Conservation (phyloP, 805 yeast species). For the Wickerhamiella domercqiae region DNA sequence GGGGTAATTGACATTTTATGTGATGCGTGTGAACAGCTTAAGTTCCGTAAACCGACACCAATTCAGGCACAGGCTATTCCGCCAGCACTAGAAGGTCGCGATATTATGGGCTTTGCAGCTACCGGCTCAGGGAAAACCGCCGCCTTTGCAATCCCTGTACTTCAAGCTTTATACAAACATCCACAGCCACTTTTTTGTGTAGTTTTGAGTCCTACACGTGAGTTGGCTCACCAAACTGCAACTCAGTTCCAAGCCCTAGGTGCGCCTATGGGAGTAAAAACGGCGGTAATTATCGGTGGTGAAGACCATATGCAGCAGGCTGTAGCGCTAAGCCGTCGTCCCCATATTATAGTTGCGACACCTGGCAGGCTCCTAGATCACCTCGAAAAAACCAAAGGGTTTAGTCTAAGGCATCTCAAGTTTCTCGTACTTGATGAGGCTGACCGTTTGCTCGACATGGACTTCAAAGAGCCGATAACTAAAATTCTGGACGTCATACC, state of each 20-base stretch:
- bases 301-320: conserved; percentile 98
- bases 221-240: conserved; percentile 46
- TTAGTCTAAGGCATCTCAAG: conserved; percentile 59
- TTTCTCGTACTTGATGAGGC: conserved; percentile 94
- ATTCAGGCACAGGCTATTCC: conserved; percentile 88
- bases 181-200: conserved; percentile 81
- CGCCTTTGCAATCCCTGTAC: conserved; percentile 90
- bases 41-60: conserved; percentile 76
- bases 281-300: conserved; percentile 88
- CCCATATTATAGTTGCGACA: conserved; percentile 89
- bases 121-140: conserved; percentile 98
- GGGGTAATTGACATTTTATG: conserved; percentile 33
- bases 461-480: conserved; percentile 88
- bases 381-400: conserved; percentile 82
- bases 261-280: conserved; percentile 75
- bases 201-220: conserved; percentile 63
- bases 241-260: conserved; percentile 95
- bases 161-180: conserved; percentile 79
- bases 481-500: conserved; percentile 76
- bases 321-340: conserved; percentile 80
- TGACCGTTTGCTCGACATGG: conserved; percentile 87
- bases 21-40: conserved; percentile 62
- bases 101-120: conserved; percentile 90
- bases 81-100: conserved; percentile 77
- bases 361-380: conserved; percentile 87